Evolutionary conservation across 306 rosid species (phyloP).

Genomic region (Medicago truncatula): DNA sequence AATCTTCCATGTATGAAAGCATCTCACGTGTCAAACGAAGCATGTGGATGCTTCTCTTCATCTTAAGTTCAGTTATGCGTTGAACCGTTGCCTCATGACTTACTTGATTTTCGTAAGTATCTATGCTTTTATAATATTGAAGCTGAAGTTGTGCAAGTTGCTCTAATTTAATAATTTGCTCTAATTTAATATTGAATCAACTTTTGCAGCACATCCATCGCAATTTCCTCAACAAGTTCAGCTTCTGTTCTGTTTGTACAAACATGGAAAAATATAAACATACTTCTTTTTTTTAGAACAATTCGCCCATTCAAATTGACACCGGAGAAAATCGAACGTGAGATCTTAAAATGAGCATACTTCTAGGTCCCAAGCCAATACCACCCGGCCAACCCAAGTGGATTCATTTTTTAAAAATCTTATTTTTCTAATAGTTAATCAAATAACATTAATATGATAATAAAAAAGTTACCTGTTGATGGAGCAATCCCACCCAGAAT

Average conservation of each 20-base stretch:
- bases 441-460: too few relatives aligned
- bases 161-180: constrained; percentile 22
- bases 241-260: constrained; percentile 13
- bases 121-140: neutral
- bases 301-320: too few relatives aligned
- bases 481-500: too few relatives aligned
- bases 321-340: too few relatives aligned
- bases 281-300: too few relatives aligned
- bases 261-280: too few relatives aligned
- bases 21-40: constrained; percentile 17
- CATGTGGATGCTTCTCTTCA: constrained; percentile 10
- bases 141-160: constrained; percentile 33
- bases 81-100: neutral
- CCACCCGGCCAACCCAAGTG: too few relatives aligned
- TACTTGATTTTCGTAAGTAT: neutral
- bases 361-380: too few relatives aligned
- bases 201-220: constrained; percentile 37
- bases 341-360: too few relatives aligned
- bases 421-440: too few relatives aligned
- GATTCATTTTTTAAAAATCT: too few relatives aligned
- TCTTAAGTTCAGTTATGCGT: constrained; percentile 1
- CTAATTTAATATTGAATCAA: constrained; percentile 17
- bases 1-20: neutral
- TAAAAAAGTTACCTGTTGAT: too few relatives aligned
- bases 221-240: constrained; percentile 49